phyloP scores from a whole-genome alignment of 495 filamentous ascomycete genomes.

The Melanomma pulvis-pyrius region DNA sequence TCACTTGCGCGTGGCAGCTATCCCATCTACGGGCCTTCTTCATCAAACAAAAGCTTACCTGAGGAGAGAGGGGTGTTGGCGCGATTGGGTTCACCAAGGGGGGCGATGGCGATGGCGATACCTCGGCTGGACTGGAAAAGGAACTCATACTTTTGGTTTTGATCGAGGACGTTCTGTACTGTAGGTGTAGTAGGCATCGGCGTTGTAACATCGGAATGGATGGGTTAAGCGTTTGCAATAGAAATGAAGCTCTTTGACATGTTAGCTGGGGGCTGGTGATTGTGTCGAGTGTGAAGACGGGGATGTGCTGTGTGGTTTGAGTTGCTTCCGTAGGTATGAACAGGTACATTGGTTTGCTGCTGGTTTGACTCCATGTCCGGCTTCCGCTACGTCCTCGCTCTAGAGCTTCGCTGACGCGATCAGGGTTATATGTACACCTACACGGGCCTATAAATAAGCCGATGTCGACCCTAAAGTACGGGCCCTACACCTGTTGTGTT shows the following conservation, averaged over 20 bases:
- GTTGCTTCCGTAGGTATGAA: too few species aligned
- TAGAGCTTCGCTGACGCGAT: too few species aligned
- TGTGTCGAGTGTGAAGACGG: constrained; percentile 26
- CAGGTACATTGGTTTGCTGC: too few species aligned
- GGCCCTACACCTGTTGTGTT: too few species aligned
- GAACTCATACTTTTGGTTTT: background rate
- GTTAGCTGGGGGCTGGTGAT: background rate
- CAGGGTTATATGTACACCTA: too few species aligned
- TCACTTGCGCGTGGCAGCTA: constrained; percentile 96
- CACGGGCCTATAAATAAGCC: too few species aligned
- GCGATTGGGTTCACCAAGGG: background rate
- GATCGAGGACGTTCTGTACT: constrained; percentile 1
- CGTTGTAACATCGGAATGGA: constrained; percentile 8
- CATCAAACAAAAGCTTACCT: constrained; percentile 99
- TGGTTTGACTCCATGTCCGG: too few species aligned
- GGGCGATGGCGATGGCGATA: background rate
- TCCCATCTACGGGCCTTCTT: constrained; percentile 95
- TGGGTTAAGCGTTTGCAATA: constrained; percentile 15
- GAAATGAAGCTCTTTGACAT: constrained; percentile 6
- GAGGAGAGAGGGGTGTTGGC: constrained; percentile 4
- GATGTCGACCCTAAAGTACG: too few species aligned
- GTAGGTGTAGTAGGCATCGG: constrained; percentile 13
- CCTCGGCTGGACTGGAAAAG: background rate
- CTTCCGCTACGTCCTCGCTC: too few species aligned
- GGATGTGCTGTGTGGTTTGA: background rate